Percentiles rank a stretch among this genome's conserved stretches.
These are phyloP conservation scores for Wickerhamomyces silvicola DNA, from an alignment of 805 yeast species.

Conservation along the genomic window DNA sequence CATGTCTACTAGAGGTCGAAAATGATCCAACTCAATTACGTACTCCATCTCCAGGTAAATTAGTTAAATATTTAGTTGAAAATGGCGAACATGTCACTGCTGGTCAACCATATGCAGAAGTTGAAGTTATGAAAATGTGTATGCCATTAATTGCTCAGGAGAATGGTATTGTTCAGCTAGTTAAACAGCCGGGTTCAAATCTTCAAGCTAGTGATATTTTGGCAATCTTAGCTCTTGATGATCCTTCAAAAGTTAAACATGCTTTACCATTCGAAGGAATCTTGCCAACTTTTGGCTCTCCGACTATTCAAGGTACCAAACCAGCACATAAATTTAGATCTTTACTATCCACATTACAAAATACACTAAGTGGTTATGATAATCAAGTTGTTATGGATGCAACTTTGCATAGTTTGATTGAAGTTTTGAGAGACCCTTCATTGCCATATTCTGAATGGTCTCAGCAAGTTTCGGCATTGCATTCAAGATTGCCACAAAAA, in stretches of 20 bases:
- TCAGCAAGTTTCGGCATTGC: slow-evolving; percentile 80
- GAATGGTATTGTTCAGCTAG: slow-evolving; percentile 84
- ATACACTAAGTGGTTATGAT: slow-evolving; percentile 87
- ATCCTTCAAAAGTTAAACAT: slow-evolving; percentile 94
- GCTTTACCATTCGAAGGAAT: slow-evolving; percentile 95
- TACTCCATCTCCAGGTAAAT: slow-evolving; percentile 98
- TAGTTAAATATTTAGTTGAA: slow-evolving; percentile 88
- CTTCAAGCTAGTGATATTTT: slow-evolving; percentile 94
- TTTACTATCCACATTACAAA: slow-evolving; percentile 53
- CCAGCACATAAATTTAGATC: slow-evolving; percentile 69
- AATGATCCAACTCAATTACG: slow-evolving; percentile 98
- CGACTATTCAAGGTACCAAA: slow-evolving; percentile 76
- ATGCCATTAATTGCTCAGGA: slow-evolving; percentile 96
- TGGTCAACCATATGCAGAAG: slow-evolving; percentile 96
- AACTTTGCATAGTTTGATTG: slow-evolving; percentile 67
- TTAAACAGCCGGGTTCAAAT: slow-evolving; percentile 98
- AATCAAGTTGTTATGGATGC: slow-evolving; percentile 91
- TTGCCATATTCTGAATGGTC: slow-evolving; percentile 94
- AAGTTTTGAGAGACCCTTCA: slow-evolving; percentile 67
- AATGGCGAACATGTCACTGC: slow-evolving; percentile 88
- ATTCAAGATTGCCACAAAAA: slow-evolving; percentile 77
- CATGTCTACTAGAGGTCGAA: slow-evolving; percentile 90
- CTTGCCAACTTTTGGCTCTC: slow-evolving; percentile 82
- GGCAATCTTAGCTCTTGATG: slow-evolving; percentile 91
- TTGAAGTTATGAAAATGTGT: slow-evolving; percentile 99